Evolutionary conservation across 2,329 filamentous ascomycete species (phyloP).

Genomic region (Calonectria fujianensis): DNA sequence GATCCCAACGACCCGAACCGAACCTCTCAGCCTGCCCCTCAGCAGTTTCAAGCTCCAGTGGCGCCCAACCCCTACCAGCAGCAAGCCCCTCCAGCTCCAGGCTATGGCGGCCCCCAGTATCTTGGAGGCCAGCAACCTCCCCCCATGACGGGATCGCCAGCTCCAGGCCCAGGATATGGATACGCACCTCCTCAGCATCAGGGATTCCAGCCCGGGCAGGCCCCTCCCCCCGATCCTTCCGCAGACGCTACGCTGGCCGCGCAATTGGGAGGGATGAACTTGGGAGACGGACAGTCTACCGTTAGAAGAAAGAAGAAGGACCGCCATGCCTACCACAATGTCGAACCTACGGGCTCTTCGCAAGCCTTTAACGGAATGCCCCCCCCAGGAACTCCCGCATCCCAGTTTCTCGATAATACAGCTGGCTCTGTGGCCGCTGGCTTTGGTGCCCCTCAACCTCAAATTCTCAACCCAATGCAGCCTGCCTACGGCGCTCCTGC

Average conservation of each 20-base stretch:
- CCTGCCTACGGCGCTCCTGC: constrained; percentile 60
- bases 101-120: constrained; percentile 64
- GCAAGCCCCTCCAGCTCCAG: constrained; percentile 51
- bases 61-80: constrained; percentile 74
- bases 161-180: constrained; percentile 54
- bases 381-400: constrained; percentile 70
- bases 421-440: constrained; percentile 53
- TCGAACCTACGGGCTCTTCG: constrained; percentile 82
- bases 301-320: constrained; percentile 92
- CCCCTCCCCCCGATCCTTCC: constrained; percentile 57
- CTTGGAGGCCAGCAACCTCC: constrained; percentile 60
- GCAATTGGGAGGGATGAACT: constrained; percentile 86
- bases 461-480: constrained; percentile 66
- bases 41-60: constrained; percentile 74
- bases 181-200: constrained; percentile 54
- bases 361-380: constrained; percentile 83
- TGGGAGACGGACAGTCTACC: constrained; percentile 72
- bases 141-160: constrained; percentile 52
- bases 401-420: constrained; percentile 63
- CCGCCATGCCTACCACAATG: constrained; percentile 91
- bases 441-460: constrained; percentile 65
- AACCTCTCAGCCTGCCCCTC: constrained; percentile 69
- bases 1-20: constrained; percentile 74
- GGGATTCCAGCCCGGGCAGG: constrained; percentile 52
- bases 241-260: constrained; percentile 74